Conservation (phyloP, 345 rosid species). For the Syzygium oleosum region DNA sequence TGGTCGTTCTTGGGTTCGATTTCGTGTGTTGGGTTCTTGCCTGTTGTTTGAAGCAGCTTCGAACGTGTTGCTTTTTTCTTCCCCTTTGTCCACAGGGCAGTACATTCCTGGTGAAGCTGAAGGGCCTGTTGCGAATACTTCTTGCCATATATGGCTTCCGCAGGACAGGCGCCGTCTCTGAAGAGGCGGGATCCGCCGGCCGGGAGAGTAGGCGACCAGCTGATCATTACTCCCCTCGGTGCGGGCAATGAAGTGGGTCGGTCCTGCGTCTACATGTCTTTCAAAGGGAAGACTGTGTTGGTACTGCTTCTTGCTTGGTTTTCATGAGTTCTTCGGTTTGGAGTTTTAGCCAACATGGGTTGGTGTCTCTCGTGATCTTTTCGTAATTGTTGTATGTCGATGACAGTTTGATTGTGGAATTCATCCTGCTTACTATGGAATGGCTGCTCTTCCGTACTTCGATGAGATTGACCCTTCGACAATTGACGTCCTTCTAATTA, state of each 20-base stretch:
- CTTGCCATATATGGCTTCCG: conserved; percentile 37
- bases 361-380: neutral
- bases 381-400: neutral
- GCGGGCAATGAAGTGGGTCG: conserved; percentile 97
- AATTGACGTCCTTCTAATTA: conserved; percentile 79
- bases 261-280: conserved; percentile 87
- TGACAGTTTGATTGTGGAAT: conserved; percentile 93
- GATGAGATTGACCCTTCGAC: conserved; percentile 94
- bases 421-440: conserved; percentile 81
- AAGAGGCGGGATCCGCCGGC: conserved; percentile 61
- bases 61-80: too few relatives aligned
- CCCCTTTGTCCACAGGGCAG: neutral
- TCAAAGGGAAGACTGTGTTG: conserved; percentile 67
- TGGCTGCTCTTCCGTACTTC: conserved; percentile 91
- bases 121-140: neutral
- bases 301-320: conserved; percentile 10
- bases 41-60: neutral
- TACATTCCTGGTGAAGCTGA: neutral
- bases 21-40: neutral
- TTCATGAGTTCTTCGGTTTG: neutral
- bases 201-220: conserved; percentile 65
- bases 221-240: conserved; percentile 72
- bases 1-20: neutral
- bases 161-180: conserved; percentile 32
- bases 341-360: neutral